A percentile compares a stretch with the other conserved stretches of the same genome.
These are phyloP conservation scores for Xerocomus spinulosus DNA, from an alignment of 768 basidiomycete genomes.

Conservation along the genomic window DNA sequence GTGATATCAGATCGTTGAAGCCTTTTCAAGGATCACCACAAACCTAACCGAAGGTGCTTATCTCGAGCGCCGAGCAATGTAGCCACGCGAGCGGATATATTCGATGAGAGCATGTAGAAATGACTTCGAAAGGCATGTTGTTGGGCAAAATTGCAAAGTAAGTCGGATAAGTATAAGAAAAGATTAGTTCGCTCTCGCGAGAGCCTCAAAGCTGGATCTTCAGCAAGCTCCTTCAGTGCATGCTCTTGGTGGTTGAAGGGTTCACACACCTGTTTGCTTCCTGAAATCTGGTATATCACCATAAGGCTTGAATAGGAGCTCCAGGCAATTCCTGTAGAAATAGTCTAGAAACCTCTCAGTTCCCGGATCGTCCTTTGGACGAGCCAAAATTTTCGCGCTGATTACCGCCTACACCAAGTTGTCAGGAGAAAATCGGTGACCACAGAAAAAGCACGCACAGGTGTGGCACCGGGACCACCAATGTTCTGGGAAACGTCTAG, in stretches of 20 bases:
- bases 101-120: slow-evolving; percentile 81
- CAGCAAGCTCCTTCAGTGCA: slow-evolving; percentile 4
- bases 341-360: slow-evolving; percentile 90
- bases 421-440: slow-evolving; percentile 3
- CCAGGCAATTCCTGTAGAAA: slow-evolving; percentile 83
- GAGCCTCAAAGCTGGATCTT: slow-evolving; percentile 53
- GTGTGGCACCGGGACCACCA: slow-evolving; percentile 34
- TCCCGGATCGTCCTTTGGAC: slow-evolving; percentile 75
- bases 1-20: slow-evolving; percentile 12
- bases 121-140: slow-evolving; percentile 92
- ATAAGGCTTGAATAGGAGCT: slow-evolving; percentile 79
- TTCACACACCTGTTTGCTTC: slow-evolving; percentile 38
- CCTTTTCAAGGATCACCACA: slow-evolving; percentile 25
- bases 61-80: slow-evolving; percentile 76
- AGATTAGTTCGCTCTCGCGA: slow-evolving; percentile 77
- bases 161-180: slow-evolving; percentile 84
- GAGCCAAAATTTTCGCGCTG: slow-evolving; percentile 45
- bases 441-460: slow-evolving; percentile 24
- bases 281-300: slow-evolving; percentile 67
- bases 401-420: slow-evolving; percentile 22
- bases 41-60: slow-evolving; percentile 91
- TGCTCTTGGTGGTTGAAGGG: not conserved
- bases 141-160: slow-evolving; percentile 80
- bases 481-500: slow-evolving; percentile 65
- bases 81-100: slow-evolving; percentile 69